Evolutionary conservation across 192 early-diverging fungal species (phyloP).

Genomic region (Entomortierella parvispora): DNA sequence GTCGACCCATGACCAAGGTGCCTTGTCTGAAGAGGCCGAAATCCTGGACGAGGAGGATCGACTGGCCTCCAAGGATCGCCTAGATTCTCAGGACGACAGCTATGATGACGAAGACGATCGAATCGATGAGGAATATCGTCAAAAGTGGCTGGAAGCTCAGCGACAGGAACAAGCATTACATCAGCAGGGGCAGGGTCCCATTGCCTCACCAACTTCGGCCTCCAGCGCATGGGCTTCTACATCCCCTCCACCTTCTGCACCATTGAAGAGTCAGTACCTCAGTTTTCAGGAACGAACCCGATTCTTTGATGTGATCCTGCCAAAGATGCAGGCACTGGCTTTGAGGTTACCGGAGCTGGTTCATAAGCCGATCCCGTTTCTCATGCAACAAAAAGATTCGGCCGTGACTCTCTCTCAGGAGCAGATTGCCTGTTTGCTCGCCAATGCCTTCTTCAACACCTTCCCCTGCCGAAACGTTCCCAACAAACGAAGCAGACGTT

Average conservation of each 20-base stretch:
- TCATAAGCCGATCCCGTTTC: slow-evolving; percentile 33
- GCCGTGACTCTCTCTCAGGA: slow-evolving; percentile 46
- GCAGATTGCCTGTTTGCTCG: slow-evolving; percentile 44
- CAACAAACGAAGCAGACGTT: slow-evolving; percentile 25
- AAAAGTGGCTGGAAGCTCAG: neutral
- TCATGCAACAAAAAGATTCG: slow-evolving; percentile 41
- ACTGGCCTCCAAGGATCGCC: neutral
- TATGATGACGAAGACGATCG: slow-evolving; percentile 15
- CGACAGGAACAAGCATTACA: neutral
- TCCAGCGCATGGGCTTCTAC: neutral
- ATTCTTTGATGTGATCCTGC: slow-evolving; percentile 43
- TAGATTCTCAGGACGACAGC: slow-evolving; percentile 13
- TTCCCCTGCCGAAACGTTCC: slow-evolving; percentile 35
- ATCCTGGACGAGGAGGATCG: slow-evolving; percentile 6
- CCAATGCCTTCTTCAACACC: slow-evolving; percentile 50
- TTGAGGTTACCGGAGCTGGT: slow-evolving; percentile 34
- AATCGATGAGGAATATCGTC: neutral
- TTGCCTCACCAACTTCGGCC: too few species aligned
- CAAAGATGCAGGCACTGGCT: slow-evolving; percentile 35
- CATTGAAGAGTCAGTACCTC: slow-evolving; percentile 34
- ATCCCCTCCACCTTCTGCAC: neutral
- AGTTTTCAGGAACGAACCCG: slow-evolving; percentile 26
- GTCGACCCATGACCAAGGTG: neutral
- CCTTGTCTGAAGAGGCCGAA: neutral
- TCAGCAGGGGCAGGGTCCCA: neutral